Evolutionary conservation across 306 rosid genomes (phyloP), one percentile per base, ranked within the genome.

Genomic region (Lablab purpureus): DNA sequence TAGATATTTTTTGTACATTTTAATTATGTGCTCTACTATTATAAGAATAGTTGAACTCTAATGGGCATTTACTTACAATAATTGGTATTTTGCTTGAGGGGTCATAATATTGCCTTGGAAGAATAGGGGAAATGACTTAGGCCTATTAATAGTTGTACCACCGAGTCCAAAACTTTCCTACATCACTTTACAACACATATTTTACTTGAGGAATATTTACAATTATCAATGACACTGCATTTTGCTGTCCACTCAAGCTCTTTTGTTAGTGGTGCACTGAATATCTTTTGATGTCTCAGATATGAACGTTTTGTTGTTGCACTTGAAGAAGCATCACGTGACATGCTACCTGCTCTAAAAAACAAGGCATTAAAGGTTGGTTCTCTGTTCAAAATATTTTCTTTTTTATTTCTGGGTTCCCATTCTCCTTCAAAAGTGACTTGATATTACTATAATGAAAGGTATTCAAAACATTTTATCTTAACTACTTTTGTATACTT

Each of bases 261-360:
- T 69, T 60, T 67, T 78, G 45, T 50, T 34, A 74, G 71, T 54
- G 62, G 51, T 74, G 49, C 30, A 69, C 45, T 73, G 65, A 72
- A 66, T 51, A 22, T 21, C 72, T 56, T 79, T 25, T 74, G 55
- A 64, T 84, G 66, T 56, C 71, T 81, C 82, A 95, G 99, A 89
- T 95, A 95, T 79, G 98, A 95, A 71, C 86, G 97, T n/a, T 95
- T 90, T 87, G 76, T 91, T 85, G 65, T 83, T 78, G 92, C 96
- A 36, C 97, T 95, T 25, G 99, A 95, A 89, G 99, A 93, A 90
- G 98, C 99, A 74, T 95, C 99, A 46, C 84, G 91, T 84, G 99
- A 95, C 85, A 87, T 90, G 91, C 89, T 95, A 75, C 93, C 99
- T 67, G 88, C 89, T 73, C 86, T 95, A 0, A 95, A 93, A 87